These are phyloP conservation scores for Fragaria vesca DNA, from an alignment of 306 rosid genomes.

Conservation along the genomic window DNA sequence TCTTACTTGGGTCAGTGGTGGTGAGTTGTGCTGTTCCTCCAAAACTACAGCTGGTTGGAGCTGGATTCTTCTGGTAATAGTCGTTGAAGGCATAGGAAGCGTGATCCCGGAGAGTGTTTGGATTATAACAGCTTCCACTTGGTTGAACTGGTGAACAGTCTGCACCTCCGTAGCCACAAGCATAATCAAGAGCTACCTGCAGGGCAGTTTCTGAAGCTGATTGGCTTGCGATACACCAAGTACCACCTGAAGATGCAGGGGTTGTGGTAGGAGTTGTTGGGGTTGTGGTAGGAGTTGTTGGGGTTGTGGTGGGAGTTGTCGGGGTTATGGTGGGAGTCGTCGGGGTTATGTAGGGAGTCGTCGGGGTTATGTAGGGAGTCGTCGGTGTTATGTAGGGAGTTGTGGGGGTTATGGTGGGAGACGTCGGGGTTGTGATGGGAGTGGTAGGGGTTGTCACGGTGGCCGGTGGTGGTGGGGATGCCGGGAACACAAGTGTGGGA, in stretches of 20 bases:
- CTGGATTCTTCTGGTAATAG: conserved; percentile 83
- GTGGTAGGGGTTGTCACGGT: not conserved
- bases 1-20: conserved; percentile 88
- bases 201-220: conserved; percentile 65
- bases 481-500: not conserved
- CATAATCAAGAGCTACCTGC: conserved; percentile 91
- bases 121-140: conserved; percentile 74
- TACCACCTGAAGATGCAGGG: conserved; percentile 48
- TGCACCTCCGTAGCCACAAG: conserved; percentile 86
- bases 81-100: conserved; percentile 91
- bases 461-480: conserved; percentile 28
- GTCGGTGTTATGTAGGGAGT: conserved; percentile 12
- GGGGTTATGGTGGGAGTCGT: conserved; percentile 22
- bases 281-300: conserved; percentile 14
- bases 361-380: conserved; percentile 22
- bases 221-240: conserved; percentile 81
- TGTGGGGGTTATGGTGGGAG: conserved; percentile 26
- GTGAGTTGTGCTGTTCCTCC: conserved; percentile 72
- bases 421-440: conserved; percentile 2
- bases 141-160: conserved; percentile 71
- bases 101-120: conserved; percentile 64
- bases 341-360: conserved; percentile 12
- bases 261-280: conserved; percentile 37
- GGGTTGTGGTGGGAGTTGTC: conserved; percentile 13
- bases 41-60: conserved; percentile 74